Evolutionary conservation across 2,329 filamentous ascomycete genomes (phyloP).

Genomic region (Phialemoniopsis sp.): DNA sequence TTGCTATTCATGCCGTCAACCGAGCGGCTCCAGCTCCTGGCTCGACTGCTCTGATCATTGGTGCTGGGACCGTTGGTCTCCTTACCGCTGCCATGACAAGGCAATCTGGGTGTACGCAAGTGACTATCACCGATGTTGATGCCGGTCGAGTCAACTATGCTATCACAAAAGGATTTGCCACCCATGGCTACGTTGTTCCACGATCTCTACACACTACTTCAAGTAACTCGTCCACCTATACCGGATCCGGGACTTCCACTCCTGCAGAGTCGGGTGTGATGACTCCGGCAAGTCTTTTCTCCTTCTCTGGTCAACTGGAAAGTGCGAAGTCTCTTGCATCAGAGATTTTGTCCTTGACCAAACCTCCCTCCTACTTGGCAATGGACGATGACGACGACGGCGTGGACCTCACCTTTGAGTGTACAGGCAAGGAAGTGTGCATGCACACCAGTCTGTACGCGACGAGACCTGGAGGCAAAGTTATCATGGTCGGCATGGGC

Average conservation of each 20-base stretch:
- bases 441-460: constrained; percentile 73
- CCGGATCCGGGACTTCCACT: constrained; percentile 37
- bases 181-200: constrained; percentile 52
- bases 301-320: constrained; percentile 44
- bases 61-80: constrained; percentile 56
- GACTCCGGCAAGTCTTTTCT: constrained; percentile 41
- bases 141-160: constrained; percentile 57
- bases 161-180: constrained; percentile 53
- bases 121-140: constrained; percentile 59
- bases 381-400: constrained; percentile 56
- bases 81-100: constrained; percentile 60
- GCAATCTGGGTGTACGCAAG: constrained; percentile 53
- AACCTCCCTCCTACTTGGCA: constrained; percentile 20
- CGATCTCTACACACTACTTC: constrained; percentile 35
- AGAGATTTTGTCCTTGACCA: constrained; percentile 41
- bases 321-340: constrained; percentile 43
- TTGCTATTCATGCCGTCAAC: constrained; percentile 58
- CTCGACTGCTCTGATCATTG: constrained; percentile 58
- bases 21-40: constrained; percentile 46
- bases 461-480: constrained; percentile 64
- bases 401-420: constrained; percentile 70
- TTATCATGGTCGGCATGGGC: constrained; percentile 78
- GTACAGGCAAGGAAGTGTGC: constrained; percentile 71
- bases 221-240: constrained; percentile 36
- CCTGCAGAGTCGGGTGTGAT: constrained; percentile 18